These are phyloP conservation scores for Diplogelasinospora grovesii DNA, from an alignment of 495 filamentous ascomycete genomes.

Conservation along the genomic window DNA sequence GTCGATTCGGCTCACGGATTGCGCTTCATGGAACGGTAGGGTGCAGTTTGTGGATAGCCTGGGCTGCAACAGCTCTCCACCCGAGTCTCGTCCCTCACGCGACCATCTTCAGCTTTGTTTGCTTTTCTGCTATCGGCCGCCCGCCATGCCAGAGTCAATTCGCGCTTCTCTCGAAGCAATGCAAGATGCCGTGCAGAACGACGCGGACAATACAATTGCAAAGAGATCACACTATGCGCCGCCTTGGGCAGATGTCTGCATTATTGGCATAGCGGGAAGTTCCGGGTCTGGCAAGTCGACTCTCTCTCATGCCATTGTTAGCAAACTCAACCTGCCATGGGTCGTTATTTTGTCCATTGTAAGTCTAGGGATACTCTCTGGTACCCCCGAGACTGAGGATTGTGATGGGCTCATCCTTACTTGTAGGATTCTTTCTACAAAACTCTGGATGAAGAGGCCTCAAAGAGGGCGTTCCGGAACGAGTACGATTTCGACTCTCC, in stretches of 20 bases:
- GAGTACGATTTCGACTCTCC: conserved; percentile 96
- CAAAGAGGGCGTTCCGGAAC: conserved; percentile 70
- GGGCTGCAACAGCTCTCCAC: too few species aligned
- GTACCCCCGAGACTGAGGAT: background rate
- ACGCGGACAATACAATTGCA: conserved; percentile 30
- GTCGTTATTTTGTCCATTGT: conserved; percentile 97
- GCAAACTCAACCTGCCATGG: conserved; percentile 86
- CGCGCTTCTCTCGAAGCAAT: too few species aligned
- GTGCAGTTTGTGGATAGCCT: too few species aligned
- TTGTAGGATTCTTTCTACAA: conserved; percentile 94
- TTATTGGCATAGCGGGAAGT: conserved; percentile 92
- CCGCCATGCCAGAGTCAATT: too few species aligned
- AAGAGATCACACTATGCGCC: conserved; percentile 71
- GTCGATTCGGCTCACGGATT: too few species aligned
- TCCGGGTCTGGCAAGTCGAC: conserved; percentile 98
- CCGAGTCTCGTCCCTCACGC: too few species aligned
- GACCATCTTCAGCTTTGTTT: too few species aligned
- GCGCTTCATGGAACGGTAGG: too few species aligned
- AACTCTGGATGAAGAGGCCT: conserved; percentile 65
- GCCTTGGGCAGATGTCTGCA: conserved; percentile 88
- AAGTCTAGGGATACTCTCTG: conserved; percentile 19
- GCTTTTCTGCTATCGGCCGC: too few species aligned
- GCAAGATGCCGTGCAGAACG: too few species aligned
- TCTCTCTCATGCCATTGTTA: conserved; percentile 84
- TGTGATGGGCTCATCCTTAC: conserved; percentile 3